phyloP scores from a whole-genome alignment of 768 basidiomycete species.

The Mycena venus region DNA sequence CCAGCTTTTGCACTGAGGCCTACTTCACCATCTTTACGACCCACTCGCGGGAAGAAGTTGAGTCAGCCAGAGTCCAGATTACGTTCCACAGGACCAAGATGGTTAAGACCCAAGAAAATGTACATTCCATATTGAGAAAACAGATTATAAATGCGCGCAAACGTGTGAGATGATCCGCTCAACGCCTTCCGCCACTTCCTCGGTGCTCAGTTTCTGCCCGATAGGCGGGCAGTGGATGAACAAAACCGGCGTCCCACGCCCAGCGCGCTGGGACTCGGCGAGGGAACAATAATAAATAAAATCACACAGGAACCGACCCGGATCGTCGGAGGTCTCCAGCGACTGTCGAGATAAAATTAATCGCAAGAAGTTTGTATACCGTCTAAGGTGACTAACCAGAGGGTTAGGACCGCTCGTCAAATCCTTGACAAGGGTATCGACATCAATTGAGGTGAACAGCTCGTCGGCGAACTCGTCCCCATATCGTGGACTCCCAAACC shows the following conservation, averaged over 20 bases:
- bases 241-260: conserved; percentile 43
- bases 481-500: conserved; percentile 26
- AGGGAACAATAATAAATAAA: conserved; percentile 79
- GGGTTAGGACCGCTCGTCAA: conserved; percentile 27
- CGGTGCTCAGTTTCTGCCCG: conserved; percentile 50
- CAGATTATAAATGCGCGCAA: background rate
- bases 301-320: conserved; percentile 69
- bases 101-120: background rate
- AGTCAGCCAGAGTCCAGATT: no score
- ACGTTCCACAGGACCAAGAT: no score
- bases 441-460: conserved; percentile 25
- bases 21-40: no score
- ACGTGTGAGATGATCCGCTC: background rate
- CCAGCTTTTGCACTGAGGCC: no score
- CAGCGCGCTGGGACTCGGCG: conserved; percentile 71
- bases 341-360: background rate
- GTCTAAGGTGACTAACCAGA: background rate
- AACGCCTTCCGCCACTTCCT: conserved; percentile 4
- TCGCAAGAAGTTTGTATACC: background rate
- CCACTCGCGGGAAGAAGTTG: no score
- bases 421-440: conserved; percentile 25
- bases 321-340: conserved; percentile 70
- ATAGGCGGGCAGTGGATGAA: conserved; percentile 58
- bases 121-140: background rate
- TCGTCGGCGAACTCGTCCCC: conserved; percentile 32